These are phyloP conservation scores for Cystobasidium ongulense DNA, from an alignment of 768 basidiomycete species.

Conservation along the genomic window DNA sequence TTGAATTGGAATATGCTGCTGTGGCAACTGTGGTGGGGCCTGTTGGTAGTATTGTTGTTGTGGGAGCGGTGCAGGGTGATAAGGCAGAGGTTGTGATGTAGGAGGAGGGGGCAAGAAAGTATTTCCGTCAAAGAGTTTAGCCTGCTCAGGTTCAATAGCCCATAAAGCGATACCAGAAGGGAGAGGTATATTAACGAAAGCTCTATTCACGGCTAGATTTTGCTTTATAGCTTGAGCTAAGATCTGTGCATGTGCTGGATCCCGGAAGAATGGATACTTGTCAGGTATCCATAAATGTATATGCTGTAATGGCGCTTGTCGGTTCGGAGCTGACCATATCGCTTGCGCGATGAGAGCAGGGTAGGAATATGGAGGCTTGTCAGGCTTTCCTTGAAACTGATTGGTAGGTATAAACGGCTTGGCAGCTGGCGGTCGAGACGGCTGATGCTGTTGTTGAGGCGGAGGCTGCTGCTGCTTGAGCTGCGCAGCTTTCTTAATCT, in stretches of 20 bases:
- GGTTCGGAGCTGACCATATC: constrained; percentile 54
- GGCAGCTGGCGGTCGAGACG: constrained; percentile 49
- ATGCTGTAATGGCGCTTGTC: constrained; percentile 78
- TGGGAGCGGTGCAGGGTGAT: not conserved
- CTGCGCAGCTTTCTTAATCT: not conserved
- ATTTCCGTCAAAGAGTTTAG: constrained; percentile 44
- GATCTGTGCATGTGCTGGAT: constrained; percentile 56
- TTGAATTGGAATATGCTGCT: not conserved
- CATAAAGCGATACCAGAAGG: constrained; percentile 48
- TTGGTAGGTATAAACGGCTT: not conserved
- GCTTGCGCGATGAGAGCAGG: constrained; percentile 84
- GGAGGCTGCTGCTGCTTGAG: not conserved
- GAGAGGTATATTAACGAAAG: constrained; percentile 82
- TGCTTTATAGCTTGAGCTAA: constrained; percentile 82
- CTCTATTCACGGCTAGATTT: constrained; percentile 82
- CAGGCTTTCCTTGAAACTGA: constrained; percentile 57
- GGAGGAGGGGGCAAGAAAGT: constrained; percentile 23
- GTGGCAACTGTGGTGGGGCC: not conserved
- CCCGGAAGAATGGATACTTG: constrained; percentile 80
- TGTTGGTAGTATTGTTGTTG: too few species aligned
- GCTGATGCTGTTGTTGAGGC: constrained; percentile 45
- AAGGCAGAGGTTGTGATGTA: not conserved
- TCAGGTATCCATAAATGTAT: constrained; percentile 86
- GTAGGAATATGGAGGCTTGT: constrained; percentile 83
- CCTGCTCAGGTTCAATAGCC: constrained; percentile 66